Evolutionary conservation across 345 rosid genomes (phyloP), one percentile per base, ranked within the genome.

Genomic region (Salix suchowensis): DNA sequence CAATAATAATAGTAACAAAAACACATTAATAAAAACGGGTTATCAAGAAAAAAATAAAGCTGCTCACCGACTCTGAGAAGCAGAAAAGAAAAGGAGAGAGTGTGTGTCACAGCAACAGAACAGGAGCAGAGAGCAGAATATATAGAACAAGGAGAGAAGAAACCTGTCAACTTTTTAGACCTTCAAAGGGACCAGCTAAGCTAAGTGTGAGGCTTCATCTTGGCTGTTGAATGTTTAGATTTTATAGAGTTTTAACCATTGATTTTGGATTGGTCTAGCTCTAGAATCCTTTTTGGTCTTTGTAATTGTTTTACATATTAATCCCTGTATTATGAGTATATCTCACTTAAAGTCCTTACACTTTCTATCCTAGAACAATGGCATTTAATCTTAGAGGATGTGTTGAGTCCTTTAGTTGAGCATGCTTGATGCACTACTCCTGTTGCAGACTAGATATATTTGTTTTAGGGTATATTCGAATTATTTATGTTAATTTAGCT

Each of bases 41-140:
- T 58, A 34, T 34, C 10, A 12, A 46, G 14, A 15, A 44, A 36
- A 36, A 9, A n/a, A 8, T 10, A 39, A 71, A 21, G 12, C 2
- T 42, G 36, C 88, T 77, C 75, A 83, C 86, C n/a, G 74, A 74
- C 36, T 21, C 4, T 8, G 15, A 34, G 24, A 60, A 67, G 67
- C 13, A 76, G 58, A 42, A 24, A 34, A 52, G 23, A 32, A 48
- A 34, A 15, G 19, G 75, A 70, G 32, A 14, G 55, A 8, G 46
- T 11, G 46, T 10, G 40, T 19, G 39, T 34, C 16, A 40, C 19
- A 16, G 48, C 1, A 39, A 4, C n/a, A 34, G 40, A 46, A 9
- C 7, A 6, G 28, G 2, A 19, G 68, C 14, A 12, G 9, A 52
- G 13, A 4, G 15, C 44, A 68, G 16, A 67, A 52, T 77, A 67